phyloP scores from a whole-genome alignment of 192 early-diverging fungal species.

The Phycomyces nitens region DNA sequence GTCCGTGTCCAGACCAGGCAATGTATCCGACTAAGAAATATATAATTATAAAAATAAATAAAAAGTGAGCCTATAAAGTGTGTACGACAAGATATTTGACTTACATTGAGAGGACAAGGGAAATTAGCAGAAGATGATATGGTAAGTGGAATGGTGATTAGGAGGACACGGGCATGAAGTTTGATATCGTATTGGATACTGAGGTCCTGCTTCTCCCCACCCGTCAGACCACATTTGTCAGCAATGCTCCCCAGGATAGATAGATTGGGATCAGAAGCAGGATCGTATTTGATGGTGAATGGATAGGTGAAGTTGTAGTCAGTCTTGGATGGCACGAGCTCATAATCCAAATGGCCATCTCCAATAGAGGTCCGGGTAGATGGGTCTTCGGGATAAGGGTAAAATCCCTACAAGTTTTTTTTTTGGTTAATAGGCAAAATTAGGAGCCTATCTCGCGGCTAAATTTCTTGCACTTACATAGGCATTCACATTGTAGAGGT shows the following conservation, averaged over 20 bases:
- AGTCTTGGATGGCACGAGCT: conserved; percentile 30
- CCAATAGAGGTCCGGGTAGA: conserved; percentile 36
- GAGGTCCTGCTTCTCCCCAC: conserved; percentile 21
- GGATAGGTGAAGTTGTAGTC: conserved; percentile 41
- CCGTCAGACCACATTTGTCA: conserved; percentile 41
- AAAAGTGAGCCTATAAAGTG: neutral
- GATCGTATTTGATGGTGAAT: conserved; percentile 41
- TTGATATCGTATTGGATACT: conserved; percentile 45
- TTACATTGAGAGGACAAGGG: conserved; percentile 36
- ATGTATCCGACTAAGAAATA: neutral
- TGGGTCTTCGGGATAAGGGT: conserved; percentile 29
- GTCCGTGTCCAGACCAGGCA: neutral
- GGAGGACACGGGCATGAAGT: conserved; percentile 39
- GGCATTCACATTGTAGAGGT: conserved; percentile 40
- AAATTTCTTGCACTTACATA: conserved; percentile 38
- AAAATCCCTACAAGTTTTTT: conserved; percentile 40
- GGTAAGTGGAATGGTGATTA: conserved; percentile 36
- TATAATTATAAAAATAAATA: neutral
- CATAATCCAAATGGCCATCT: conserved; percentile 38
- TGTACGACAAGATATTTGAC: neutral
- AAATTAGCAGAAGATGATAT: conserved; percentile 35
- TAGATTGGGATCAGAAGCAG: conserved; percentile 27
- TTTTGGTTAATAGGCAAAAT: neutral
- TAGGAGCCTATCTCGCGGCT: neutral
- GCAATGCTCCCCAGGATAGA: conserved; percentile 41